These are phyloP conservation scores for Fusarium floridanum DNA, from an alignment of 2,329 filamentous ascomycete species.

Conservation along the genomic window DNA sequence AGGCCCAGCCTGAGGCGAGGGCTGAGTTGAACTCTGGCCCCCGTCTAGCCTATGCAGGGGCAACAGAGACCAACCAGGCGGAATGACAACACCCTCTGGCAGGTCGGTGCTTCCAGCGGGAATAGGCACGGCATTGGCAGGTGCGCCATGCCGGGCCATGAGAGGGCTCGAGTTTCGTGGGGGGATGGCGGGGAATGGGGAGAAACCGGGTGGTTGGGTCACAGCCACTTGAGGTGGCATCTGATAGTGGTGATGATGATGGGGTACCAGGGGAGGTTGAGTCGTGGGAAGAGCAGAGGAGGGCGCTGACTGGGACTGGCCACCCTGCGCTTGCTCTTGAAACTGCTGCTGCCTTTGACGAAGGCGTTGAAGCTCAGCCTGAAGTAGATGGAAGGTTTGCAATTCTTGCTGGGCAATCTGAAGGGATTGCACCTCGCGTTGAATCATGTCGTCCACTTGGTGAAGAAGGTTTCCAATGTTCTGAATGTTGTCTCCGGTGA, in stretches of 20 bases:
- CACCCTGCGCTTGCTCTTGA: constrained; percentile 46
- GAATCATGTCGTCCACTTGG: constrained; percentile 76
- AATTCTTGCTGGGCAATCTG: constrained; percentile 76
- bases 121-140: constrained; percentile 63
- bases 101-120: constrained; percentile 72
- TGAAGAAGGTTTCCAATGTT: constrained; percentile 71
- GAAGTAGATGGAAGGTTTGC: constrained; percentile 74
- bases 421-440: constrained; percentile 74
- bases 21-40: constrained; percentile 38
- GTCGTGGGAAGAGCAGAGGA: constrained; percentile 22
- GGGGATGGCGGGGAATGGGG: constrained; percentile 44
- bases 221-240: constrained; percentile 33
- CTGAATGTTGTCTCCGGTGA: constrained; percentile 50
- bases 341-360: constrained; percentile 63
- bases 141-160: constrained; percentile 62
- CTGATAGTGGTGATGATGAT: constrained; percentile 27
- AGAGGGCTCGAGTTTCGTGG: constrained; percentile 56
- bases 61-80: constrained; percentile 74
- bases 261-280: constrained; percentile 27
- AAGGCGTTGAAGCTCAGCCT: constrained; percentile 75
- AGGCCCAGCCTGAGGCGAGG: constrained; percentile 40
- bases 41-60: constrained; percentile 69
- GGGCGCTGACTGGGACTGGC: constrained; percentile 23
- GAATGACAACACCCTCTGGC: constrained; percentile 73
- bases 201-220: constrained; percentile 35